Base-by-base conservation (phyloP, 768 basidiomycete species). In the Russula lepida region DNA sequence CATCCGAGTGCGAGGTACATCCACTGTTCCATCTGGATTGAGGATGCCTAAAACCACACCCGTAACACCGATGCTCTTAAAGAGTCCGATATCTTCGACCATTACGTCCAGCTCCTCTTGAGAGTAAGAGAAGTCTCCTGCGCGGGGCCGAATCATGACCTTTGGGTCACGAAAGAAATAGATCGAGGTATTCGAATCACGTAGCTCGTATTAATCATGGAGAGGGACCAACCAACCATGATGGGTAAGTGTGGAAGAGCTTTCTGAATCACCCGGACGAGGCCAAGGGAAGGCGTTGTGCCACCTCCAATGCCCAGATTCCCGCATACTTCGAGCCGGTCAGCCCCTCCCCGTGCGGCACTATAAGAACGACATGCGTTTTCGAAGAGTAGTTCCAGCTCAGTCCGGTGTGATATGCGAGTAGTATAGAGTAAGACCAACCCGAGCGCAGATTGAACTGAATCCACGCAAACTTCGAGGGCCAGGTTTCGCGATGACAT, bases 221-320 rank as follows among this genome's bases (percentile, higher is more conserved):
- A 60, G 19, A 43, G 27, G 59, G 19, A 37, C 23, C 52, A 72
- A 62, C 69, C 4, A 52, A 85, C 91, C 88, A 93, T 90, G 59
- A 89, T 77, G 0, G 86, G 83, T 8, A 82, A 67, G 44, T 77
- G 72, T 5, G 78, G 76, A 17, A 80, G 74, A 3, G 72, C 76
- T 32, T 74, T 75, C 60, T 78, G 77, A 46, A 92, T 80, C 3
- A 78, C 72, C 66, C 74, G 83, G 39, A 90, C 73, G 35, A 92
- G 77, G 0, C 91, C 92, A n/a, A 88, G 64, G 61, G 82, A 87
- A 5, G 92, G 91, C 0, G 92, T 93, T 19, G 84, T 88, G 9
- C 92, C 92, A 23, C 92, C 92, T 25, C 90, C 92, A 28, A 81
- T 66, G 4, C 78, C 81, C 21, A 91, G 75, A 69, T 85, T 87